Base-by-base conservation (phyloP, 345 rosid species). In the Odontarrhena argentea region DNA sequence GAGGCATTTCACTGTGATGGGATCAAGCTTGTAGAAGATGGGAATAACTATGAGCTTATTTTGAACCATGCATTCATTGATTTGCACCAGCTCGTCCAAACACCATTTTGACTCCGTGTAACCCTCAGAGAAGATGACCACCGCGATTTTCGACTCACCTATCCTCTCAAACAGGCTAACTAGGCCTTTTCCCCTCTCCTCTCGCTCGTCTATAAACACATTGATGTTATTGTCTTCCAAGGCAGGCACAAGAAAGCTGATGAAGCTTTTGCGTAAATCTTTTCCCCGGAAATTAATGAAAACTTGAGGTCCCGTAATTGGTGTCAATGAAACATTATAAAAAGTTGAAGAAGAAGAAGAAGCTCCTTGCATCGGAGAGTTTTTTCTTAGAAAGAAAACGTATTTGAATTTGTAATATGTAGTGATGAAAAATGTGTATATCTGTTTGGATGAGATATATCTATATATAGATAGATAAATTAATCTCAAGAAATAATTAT, bases 1-100 rank as follows among this genome's bases (percentile, higher is more conserved):
- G 30, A 60, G 54, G 4, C 53, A 0, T 60, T 44, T 44, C 24
- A 70, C 68, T 0, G 9, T 15, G n/a, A 60, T 40, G 7, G 67
- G 36, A 7, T 52, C 3, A 11, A 69, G 9, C 1, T 50, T 69
- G 50, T 60, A 61, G 68, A 70, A 61, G 30, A 60, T 61, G 2
- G 68, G 74, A 42, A 70, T 34, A 34, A 32, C 67, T 30, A 0
- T 43, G 11, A 69, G 60, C 18, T 26, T 5, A 7, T 32, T 61
- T 61, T 53, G 5, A 1, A 60, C 74, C 32, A 6, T 53, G 3
- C 41, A 4, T 2, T 70, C 55, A 14, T 30, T 70, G 2, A 58
- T 73, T 69, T 60, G 42, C 8, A 8, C 70, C 14, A 54, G 50
- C 64, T 51, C 74, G 5, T 70, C 54, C 47, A 70, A 60, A 32